phyloP scores from a whole-genome alignment of 768 basidiomycete genomes.

The Collybiopsis confluens region DNA sequence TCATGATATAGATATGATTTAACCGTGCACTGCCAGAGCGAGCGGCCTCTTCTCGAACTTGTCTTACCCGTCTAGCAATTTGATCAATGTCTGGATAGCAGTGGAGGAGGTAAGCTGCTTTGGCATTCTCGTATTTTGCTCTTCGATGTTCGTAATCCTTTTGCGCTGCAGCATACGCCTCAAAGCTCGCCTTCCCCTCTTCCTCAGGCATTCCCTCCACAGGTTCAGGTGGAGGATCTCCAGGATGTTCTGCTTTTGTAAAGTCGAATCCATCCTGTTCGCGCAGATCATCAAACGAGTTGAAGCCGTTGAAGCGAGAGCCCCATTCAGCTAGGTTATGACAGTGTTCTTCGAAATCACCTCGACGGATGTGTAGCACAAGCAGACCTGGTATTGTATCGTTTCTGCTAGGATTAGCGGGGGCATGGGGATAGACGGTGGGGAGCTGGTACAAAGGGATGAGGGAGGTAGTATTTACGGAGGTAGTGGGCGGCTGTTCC shows the following conservation, averaged over 20 bases:
- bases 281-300: slow-evolving; percentile 44
- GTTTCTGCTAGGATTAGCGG: slow-evolving; percentile 16
- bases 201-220: slow-evolving; percentile 7
- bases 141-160: slow-evolving; percentile 20
- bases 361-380: slow-evolving; percentile 53
- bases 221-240: background rate
- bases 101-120: slow-evolving; percentile 31
- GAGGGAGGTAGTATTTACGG: slow-evolving; percentile 18
- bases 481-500: background rate
- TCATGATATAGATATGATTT: slow-evolving; percentile 53
- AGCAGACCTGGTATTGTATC: slow-evolving; percentile 37
- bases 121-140: slow-evolving; percentile 8
- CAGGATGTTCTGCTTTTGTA: background rate
- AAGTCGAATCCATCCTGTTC: slow-evolving; percentile 34
- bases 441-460: slow-evolving; percentile 5
- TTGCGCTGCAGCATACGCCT: slow-evolving; percentile 17
- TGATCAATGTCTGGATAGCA: slow-evolving; percentile 52
- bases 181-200: slow-evolving; percentile 10
- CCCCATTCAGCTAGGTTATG: slow-evolving; percentile 32
- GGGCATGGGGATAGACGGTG: slow-evolving; percentile 11
- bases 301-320: slow-evolving; percentile 47
- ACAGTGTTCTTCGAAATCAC: slow-evolving; percentile 53
- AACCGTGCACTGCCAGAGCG: background rate
- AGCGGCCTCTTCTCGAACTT: slow-evolving; percentile 23
- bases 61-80: slow-evolving; percentile 39